Conservation (phyloP, 306 rosid genomes). For the Parietaria judaica region DNA sequence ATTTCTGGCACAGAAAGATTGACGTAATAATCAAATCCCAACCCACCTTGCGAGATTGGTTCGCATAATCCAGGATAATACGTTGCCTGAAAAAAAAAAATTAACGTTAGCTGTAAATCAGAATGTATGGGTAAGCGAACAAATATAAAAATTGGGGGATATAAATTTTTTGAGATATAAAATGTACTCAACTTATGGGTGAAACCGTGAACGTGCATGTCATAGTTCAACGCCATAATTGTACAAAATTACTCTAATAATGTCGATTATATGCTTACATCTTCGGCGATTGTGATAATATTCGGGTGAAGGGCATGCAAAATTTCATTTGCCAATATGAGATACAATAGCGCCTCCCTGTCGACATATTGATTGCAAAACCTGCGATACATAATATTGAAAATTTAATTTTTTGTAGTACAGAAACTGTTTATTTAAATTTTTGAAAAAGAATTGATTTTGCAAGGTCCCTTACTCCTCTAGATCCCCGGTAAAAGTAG, state of each 20-base stretch:
- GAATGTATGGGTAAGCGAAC: neutral
- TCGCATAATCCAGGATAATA: conserved; percentile 88
- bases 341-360: conserved; percentile 76
- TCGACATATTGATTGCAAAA: conserved; percentile 94
- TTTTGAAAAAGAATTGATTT: neutral
- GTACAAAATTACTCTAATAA: too few relatives aligned
- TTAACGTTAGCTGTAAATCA: too few relatives aligned
- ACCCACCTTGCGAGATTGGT: conserved; percentile 92
- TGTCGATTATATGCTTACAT: conserved; percentile 41
- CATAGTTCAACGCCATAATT: too few relatives aligned
- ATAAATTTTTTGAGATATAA: too few relatives aligned
- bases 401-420: neutral
- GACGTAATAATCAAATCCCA: conserved; percentile 92
- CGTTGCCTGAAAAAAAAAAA: conserved; percentile 50
- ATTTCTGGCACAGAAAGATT: conserved; percentile 74
- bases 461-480: conserved; percentile 70
- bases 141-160: neutral
- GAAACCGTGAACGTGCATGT: too few relatives aligned
- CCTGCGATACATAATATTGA: conserved; percentile 29
- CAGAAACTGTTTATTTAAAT: neutral
- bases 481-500: conserved; percentile 89
- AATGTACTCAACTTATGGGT: too few relatives aligned
- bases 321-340: conserved; percentile 82
- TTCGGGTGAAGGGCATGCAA: conserved; percentile 69
- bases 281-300: conserved; percentile 88